Percentiles rank a stretch among this genome's conserved stretches.
phyloP scores from a whole-genome alignment of 2,329 filamentous ascomycete species.

The Alternaria burnsii region DNA sequence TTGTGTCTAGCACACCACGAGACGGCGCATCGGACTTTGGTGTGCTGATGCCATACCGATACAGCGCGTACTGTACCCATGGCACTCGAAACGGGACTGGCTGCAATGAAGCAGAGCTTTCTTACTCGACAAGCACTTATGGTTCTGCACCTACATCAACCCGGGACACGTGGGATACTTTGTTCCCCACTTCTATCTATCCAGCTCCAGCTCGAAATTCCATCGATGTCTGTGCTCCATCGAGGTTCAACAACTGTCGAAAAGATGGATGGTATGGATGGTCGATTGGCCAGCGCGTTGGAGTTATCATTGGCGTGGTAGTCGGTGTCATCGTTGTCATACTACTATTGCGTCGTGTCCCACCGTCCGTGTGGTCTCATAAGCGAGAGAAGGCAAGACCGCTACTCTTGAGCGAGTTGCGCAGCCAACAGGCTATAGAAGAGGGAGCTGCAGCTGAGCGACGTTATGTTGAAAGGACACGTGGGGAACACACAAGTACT shows the following conservation, averaged over 20 bases:
- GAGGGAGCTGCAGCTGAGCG: not conserved
- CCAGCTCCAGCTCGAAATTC: not conserved
- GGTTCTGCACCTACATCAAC: not conserved
- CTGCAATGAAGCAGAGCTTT: not conserved
- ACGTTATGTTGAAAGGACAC: not conserved
- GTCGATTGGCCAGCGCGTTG: not conserved
- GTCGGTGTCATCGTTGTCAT: not conserved
- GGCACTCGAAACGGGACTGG: not conserved
- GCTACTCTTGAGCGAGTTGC: slow-evolving; percentile 3
- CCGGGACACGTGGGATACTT: not conserved
- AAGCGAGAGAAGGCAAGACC: not conserved
- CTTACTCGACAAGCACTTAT: not conserved
- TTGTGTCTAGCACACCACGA: not conserved
- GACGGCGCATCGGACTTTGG: not conserved
- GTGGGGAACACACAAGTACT: not conserved
- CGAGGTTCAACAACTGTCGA: not conserved
- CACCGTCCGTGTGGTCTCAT: not conserved
- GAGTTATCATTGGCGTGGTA: not conserved
- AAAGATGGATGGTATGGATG: not conserved
- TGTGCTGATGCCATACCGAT: not conserved
- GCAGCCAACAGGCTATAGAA: not conserved
- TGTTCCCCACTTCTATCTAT: not conserved
- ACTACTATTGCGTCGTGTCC: not conserved
- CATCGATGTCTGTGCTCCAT: not conserved
- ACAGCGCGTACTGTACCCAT: not conserved